Conservation (phyloP, 1,139 yeast species). For the Geotrichum histeridarum region DNA sequence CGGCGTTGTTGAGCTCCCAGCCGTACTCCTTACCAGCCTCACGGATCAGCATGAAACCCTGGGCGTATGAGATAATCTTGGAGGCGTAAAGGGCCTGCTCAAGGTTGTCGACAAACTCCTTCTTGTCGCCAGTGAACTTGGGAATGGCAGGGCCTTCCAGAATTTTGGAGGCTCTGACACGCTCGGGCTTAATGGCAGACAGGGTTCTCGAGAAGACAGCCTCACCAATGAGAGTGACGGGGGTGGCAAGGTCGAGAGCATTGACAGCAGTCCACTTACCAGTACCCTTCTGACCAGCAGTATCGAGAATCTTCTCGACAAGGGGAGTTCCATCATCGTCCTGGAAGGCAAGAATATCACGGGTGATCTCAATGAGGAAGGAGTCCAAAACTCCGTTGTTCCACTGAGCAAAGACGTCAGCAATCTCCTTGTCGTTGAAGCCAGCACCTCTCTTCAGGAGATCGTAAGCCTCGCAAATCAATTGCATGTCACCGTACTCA, state of each 20-base stretch:
- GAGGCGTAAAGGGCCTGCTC: constrained; percentile 99
- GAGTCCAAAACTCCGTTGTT: constrained; percentile 97
- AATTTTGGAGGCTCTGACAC: constrained; percentile 74
- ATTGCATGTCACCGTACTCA: constrained; percentile 99
- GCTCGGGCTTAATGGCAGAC: constrained; percentile 87
- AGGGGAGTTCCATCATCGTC: constrained; percentile 82
- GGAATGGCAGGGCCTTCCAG: constrained; percentile 71
- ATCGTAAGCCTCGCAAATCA: constrained; percentile 97
- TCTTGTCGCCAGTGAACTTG: constrained; percentile 63
- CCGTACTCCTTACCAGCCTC: constrained; percentile 96
- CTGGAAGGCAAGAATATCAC: constrained; percentile 83
- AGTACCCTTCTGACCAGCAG: constrained; percentile 99
- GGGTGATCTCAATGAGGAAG: constrained; percentile 92
- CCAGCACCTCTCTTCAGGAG: constrained; percentile 92
- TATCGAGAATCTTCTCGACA: constrained; percentile 92
- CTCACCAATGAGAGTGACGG: constrained; percentile 97
- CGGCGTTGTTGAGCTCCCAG: constrained; percentile 97
- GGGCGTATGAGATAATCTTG: constrained; percentile 96
- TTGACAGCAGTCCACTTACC: constrained; percentile 99
- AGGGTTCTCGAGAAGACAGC: constrained; percentile 96
- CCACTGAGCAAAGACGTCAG: constrained; percentile 89
- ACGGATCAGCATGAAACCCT: constrained; percentile 98
- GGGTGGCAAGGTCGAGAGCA: constrained; percentile 96
- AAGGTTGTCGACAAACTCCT: constrained; percentile 82
- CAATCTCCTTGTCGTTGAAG: constrained; percentile 84